A percentile compares a stretch with the other conserved stretches of the same genome.
These are phyloP conservation scores for Escovopsis sp. DNA, from an alignment of 2,329 filamentous ascomycete genomes.

Conservation along the genomic window DNA sequence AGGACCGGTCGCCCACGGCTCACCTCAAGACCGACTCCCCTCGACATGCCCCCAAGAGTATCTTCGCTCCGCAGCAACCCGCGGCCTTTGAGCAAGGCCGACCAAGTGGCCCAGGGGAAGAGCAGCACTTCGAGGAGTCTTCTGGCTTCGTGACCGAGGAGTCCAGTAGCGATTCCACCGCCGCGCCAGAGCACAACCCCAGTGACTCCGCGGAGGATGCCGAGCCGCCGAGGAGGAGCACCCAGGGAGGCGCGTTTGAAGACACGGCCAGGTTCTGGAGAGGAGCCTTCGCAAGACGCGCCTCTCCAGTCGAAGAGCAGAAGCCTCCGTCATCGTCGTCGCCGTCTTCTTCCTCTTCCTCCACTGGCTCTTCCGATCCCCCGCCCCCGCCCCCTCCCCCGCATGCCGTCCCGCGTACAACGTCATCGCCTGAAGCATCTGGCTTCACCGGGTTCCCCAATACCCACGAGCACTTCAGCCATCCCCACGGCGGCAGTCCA, in stretches of 20 bases:
- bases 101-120: too few species aligned
- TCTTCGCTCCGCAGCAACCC: not conserved
- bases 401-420: not conserved
- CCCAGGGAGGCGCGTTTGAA: too few species aligned
- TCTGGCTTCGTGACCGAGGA: too few species aligned
- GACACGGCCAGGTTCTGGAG: not conserved
- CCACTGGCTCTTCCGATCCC: too few species aligned
- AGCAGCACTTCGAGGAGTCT: too few species aligned
- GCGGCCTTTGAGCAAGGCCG: not conserved
- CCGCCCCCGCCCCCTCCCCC: too few species aligned
- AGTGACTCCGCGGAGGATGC: too few species aligned
- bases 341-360: not conserved
- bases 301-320: not conserved
- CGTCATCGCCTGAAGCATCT: not conserved
- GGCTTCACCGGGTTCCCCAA: not conserved
- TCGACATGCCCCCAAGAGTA: too few species aligned
- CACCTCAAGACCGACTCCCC: not conserved
- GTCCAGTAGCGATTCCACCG: too few species aligned
- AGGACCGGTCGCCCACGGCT: slow-evolving; percentile 6
- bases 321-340: not conserved
- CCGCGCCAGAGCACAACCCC: too few species aligned
- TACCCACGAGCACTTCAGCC: not conserved
- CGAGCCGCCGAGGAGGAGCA: too few species aligned
- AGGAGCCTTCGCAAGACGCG: slow-evolving; percentile 1
- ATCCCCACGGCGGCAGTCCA: not conserved